Evolutionary conservation across 768 basidiomycete genomes (phyloP).

Genomic region (Epithele typhae): DNA sequence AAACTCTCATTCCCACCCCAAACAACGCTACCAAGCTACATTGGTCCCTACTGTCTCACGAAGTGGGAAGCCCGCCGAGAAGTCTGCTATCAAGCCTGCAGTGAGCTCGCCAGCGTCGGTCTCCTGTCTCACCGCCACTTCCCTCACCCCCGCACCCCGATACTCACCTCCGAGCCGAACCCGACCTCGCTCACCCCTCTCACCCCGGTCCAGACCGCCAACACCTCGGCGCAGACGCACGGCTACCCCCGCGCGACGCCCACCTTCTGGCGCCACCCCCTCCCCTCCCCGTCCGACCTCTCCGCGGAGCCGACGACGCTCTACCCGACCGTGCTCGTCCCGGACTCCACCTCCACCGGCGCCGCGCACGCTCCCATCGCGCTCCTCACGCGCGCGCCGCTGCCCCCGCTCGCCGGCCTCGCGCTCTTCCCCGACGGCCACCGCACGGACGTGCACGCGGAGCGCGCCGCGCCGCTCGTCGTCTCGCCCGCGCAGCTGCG

Average conservation of each 20-base stretch:
- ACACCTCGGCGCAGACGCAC: conserved; percentile 35
- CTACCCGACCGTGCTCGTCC: conserved; percentile 55
- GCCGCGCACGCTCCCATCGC: conserved; percentile 53
- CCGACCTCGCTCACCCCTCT: conserved; percentile 5
- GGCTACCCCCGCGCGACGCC: conserved; percentile 56
- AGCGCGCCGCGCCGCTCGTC: conserved; percentile 44
- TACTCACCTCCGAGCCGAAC: not conserved
- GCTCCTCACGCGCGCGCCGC: conserved; percentile 61
- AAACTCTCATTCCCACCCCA: conserved; percentile 15
- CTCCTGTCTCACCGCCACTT: conserved; percentile 33
- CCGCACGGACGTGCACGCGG: conserved; percentile 38
- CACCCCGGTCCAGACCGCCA: conserved; percentile 5
- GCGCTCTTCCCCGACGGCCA: conserved; percentile 53
- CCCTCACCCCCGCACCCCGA: conserved; percentile 26
- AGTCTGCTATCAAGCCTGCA: conserved; percentile 15
- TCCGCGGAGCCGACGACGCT: too few species aligned
- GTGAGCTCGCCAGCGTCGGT: conserved; percentile 9
- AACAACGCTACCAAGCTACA: conserved; percentile 2
- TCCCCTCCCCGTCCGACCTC: conserved; percentile 10
- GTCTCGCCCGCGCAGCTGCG: conserved; percentile 43
- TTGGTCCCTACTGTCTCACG: conserved; percentile 2
- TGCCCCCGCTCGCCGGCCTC: conserved; percentile 55
- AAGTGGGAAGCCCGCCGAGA: conserved; percentile 7
- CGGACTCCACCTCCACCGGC: conserved; percentile 19
- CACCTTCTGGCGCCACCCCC: conserved; percentile 53